Conservation (phyloP, 768 basidiomycete genomes). For the Austroboletus eburneus region DNA sequence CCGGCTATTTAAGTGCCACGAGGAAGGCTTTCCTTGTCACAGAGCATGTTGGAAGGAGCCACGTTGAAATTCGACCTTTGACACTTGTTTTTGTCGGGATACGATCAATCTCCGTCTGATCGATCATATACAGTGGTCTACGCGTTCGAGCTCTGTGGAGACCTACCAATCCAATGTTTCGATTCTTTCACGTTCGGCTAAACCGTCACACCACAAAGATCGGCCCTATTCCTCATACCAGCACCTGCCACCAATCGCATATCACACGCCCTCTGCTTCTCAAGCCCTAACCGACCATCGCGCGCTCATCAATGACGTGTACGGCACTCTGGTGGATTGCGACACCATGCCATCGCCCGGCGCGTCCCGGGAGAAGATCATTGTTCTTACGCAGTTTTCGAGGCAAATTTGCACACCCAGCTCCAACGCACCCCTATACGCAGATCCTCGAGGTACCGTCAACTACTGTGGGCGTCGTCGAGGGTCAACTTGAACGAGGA, state of each 20-base stretch:
- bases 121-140: not conserved
- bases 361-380: constrained; percentile 43
- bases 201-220: not conserved
- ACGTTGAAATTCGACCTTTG: too few species aligned
- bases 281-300: constrained; percentile 14
- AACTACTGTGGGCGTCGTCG: too few species aligned
- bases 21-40: not conserved
- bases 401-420: constrained; percentile 53
- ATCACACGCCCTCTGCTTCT: constrained; percentile 7
- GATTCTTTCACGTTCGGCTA: not conserved
- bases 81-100: too few species aligned
- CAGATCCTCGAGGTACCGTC: constrained; percentile 63
- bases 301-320: constrained; percentile 69
- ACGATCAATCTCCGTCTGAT: constrained; percentile 1
- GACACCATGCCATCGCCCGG: constrained; percentile 62
- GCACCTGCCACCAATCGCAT: constrained; percentile 20
- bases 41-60: not conserved
- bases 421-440: constrained; percentile 57
- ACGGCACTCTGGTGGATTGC: constrained; percentile 77
- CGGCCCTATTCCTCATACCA: not conserved
- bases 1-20: not conserved
- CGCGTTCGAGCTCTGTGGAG: not conserved
- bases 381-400: constrained; percentile 49
- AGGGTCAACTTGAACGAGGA: too few species aligned
- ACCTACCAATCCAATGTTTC: not conserved